These are phyloP conservation scores for Penicillium thymicola DNA, from an alignment of 2,329 filamentous ascomycete species.

Conservation along the genomic window DNA sequence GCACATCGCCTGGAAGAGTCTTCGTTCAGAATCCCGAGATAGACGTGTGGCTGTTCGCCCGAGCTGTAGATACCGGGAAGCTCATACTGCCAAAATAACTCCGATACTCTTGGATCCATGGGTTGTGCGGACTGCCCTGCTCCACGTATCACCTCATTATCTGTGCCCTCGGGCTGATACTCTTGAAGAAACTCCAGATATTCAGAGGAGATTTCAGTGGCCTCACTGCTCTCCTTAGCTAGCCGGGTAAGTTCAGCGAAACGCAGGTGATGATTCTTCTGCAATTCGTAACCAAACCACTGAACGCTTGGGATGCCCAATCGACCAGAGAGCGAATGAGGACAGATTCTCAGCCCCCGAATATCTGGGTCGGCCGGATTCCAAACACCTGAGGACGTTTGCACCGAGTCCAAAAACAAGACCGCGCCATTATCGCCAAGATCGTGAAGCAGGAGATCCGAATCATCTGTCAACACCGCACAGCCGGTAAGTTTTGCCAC, in stretches of 20 bases:
- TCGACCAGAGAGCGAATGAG: slow-evolving; percentile 29
- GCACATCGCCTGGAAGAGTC: slow-evolving; percentile 54
- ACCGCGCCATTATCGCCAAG: slow-evolving; percentile 62
- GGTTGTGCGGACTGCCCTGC: slow-evolving; percentile 10
- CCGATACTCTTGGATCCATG: slow-evolving; percentile 52
- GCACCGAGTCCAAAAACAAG: slow-evolving; percentile 65
- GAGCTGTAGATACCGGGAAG: slow-evolving; percentile 17
- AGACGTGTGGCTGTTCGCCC: slow-evolving; percentile 48
- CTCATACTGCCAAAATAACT: slow-evolving; percentile 48
- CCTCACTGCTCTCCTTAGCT: slow-evolving; percentile 23
- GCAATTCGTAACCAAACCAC: slow-evolving; percentile 42
- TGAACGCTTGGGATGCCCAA: slow-evolving; percentile 36
- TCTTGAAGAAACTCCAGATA: slow-evolving; percentile 37
- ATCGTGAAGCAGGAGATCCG: slow-evolving; percentile 75
- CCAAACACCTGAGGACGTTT: slow-evolving; percentile 27
- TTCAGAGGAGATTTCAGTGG: slow-evolving; percentile 12
- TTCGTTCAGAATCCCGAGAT: slow-evolving; percentile 63
- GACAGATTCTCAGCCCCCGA: slow-evolving; percentile 39
- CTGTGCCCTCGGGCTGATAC: slow-evolving; percentile 25
- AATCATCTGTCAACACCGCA: slow-evolving; percentile 76
- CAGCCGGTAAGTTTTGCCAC: slow-evolving; percentile 55
- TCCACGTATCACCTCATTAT: neutral
- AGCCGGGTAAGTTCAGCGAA: slow-evolving; percentile 33
- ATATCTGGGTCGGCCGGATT: slow-evolving; percentile 21
- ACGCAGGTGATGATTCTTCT: slow-evolving; percentile 26